Conservation (phyloP, 306 rosid genomes). For the Sophora flavescens region DNA sequence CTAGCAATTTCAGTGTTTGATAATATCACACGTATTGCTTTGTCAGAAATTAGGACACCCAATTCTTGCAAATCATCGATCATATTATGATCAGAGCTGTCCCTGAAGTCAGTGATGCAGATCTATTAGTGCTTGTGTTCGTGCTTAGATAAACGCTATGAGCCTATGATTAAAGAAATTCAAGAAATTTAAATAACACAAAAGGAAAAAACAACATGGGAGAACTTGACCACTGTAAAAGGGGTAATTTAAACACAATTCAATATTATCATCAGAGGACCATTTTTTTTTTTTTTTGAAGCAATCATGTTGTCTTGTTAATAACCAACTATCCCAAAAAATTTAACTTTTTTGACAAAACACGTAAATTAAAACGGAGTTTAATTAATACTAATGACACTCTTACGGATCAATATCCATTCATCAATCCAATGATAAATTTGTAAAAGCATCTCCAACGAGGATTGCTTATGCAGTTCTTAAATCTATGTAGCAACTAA, state of each 20-base stretch:
- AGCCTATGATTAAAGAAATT: background rate
- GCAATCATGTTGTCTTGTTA: no score
- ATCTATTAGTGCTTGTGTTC: background rate
- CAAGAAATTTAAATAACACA: background rate
- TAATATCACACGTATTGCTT: no score
- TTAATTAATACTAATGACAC: background rate
- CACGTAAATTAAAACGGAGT: no score
- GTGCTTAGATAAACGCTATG: background rate
- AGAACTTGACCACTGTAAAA: background rate
- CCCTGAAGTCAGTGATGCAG: background rate
- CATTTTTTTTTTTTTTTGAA: background rate
- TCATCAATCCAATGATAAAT: background rate
- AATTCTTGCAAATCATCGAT: no score
- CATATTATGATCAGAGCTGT: no score
- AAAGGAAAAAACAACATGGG: background rate
- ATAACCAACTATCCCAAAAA: no score
- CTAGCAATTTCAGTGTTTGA: background rate
- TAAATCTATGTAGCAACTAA: no score
- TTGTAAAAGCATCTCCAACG: no score
- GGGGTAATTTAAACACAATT: background rate
- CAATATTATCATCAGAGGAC: background rate
- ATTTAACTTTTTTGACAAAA: no score
- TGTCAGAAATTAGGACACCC: no score
- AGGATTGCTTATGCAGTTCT: no score
- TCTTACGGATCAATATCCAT: no score